These are phyloP conservation scores for Fusarium chaquense DNA, from an alignment of 2,329 filamentous ascomycete species.

Conservation along the genomic window DNA sequence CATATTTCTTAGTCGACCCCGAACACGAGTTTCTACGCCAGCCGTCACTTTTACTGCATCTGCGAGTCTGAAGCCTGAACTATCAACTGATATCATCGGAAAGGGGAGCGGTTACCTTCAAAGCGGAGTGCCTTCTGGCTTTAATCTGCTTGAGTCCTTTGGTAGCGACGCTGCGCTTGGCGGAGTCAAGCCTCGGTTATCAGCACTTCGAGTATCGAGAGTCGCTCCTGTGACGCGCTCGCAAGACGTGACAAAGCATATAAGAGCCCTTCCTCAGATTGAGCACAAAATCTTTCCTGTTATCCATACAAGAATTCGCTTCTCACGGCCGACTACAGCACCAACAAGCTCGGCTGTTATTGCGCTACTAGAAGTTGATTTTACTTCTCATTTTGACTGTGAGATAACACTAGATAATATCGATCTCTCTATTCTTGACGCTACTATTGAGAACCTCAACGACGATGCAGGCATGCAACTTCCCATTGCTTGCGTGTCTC, in stretches of 20 bases:
- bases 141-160: conserved; percentile 84
- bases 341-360: conserved; percentile 72
- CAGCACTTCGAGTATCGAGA: conserved; percentile 78
- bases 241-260: conserved; percentile 71
- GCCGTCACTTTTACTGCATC: conserved; percentile 73
- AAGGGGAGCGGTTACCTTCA: conserved; percentile 72
- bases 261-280: conserved; percentile 73
- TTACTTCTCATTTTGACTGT: conserved; percentile 76
- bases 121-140: conserved; percentile 74
- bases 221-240: conserved; percentile 75
- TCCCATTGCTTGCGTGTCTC: conserved; percentile 72
- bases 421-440: conserved; percentile 67
- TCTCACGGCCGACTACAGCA: conserved; percentile 71
- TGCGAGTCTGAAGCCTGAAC: conserved; percentile 68
- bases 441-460: conserved; percentile 69
- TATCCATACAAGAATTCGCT: conserved; percentile 78
- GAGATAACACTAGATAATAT: conserved; percentile 72
- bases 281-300: conserved; percentile 75
- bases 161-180: conserved; percentile 72
- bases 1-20: conserved; percentile 68
- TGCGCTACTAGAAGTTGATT: conserved; percentile 79
- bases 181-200: conserved; percentile 74
- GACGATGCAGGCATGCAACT: conserved; percentile 61
- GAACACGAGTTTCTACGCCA: conserved; percentile 74
- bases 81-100: conserved; percentile 44